Conservation (phyloP, 129 eudicot species). For the Centaurea solstitialis region DNA sequence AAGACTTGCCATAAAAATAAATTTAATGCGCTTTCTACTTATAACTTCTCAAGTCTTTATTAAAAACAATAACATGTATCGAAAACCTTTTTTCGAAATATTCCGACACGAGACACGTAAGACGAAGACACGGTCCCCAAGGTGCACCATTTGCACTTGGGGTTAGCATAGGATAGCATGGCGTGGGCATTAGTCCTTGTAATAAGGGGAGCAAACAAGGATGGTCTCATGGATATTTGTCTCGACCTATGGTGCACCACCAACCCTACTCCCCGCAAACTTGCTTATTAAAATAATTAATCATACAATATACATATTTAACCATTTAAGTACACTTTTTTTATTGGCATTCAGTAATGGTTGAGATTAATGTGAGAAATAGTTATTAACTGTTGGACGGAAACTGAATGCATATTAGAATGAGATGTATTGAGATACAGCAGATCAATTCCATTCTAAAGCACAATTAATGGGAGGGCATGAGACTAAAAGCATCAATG, state of each 20-base stretch:
- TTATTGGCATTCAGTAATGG: neutral
- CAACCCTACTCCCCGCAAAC: neutral
- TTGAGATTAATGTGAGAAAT: too few relatives aligned
- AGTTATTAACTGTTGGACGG: too few relatives aligned
- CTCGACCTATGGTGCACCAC: slow-evolving; percentile 20
- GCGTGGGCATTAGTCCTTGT: slow-evolving; percentile 48
- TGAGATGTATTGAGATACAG: too few relatives aligned
- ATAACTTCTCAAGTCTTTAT: neutral
- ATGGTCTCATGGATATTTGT: slow-evolving; percentile 50
- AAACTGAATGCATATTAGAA: too few relatives aligned
- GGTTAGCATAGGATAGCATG: slow-evolving; percentile 12
- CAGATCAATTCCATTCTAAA: too few relatives aligned
- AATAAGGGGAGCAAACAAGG: slow-evolving; percentile 63
- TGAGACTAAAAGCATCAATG: too few relatives aligned
- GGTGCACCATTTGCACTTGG: slow-evolving; percentile 17
- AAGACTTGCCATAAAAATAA: too few relatives aligned
- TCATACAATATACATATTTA: neutral
- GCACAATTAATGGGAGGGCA: too few relatives aligned
- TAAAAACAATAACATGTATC: neutral
- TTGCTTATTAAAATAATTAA: neutral
- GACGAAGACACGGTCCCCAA: slow-evolving; percentile 29
- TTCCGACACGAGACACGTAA: slow-evolving; percentile 34
- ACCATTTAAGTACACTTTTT: neutral
- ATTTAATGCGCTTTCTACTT: neutral
- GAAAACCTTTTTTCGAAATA: slow-evolving; percentile 13